Base-by-base conservation (phyloP, 805 yeast species). In the Alloascoidea hylecoeti region DNA sequence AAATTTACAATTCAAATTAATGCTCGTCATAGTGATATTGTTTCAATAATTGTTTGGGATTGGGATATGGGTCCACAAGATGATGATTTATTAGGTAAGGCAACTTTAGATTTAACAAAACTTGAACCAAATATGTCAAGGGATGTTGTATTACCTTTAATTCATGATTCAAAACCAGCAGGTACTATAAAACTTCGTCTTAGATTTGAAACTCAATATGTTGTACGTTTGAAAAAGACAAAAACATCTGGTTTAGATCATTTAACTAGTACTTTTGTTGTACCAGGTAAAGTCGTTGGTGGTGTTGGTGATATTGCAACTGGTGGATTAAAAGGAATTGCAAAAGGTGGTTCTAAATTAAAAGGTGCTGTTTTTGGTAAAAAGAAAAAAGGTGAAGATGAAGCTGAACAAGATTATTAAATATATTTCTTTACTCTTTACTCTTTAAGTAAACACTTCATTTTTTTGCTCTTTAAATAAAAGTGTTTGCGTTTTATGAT, bases 31-130 rank as follows among this genome's bases (percentile, higher is more conserved):
- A 74, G 73, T 49, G 73, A 82, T 6, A 54, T 56, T 3, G 53
- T 88, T 38, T 62, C 60, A 40, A 64, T 83, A 39, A 70, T 66
- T 40, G 72, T 82, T 13, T 67, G 53, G 51, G 99, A 92, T 55
- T 89, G 96, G 96, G 99, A 92, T 58, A 73, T 89, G 45, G 95
- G 95, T 46, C 76, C 84, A 35, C 85, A 77, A 41, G 72, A 71
- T 42, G 89, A 92, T 57, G 99, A 92, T 56, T 63, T 66, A 44
- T 65, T 92, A 39, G 95, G 97, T 40, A 63, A 61, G 19, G 82
- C 75, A 5, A 47, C 51, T 16, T 53, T 86, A 40, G 67, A 71
- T 6, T 59, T 89, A 41, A 55, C 70, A 0, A 71, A 72, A 12
- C 61, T 88, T 15, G 74, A 75, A 44, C 82, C 86, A 3, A 64